These are phyloP conservation scores for Stereum hirsutum DNA, from an alignment of 1,284 basidiomycete genomes.

Conservation along the genomic window DNA sequence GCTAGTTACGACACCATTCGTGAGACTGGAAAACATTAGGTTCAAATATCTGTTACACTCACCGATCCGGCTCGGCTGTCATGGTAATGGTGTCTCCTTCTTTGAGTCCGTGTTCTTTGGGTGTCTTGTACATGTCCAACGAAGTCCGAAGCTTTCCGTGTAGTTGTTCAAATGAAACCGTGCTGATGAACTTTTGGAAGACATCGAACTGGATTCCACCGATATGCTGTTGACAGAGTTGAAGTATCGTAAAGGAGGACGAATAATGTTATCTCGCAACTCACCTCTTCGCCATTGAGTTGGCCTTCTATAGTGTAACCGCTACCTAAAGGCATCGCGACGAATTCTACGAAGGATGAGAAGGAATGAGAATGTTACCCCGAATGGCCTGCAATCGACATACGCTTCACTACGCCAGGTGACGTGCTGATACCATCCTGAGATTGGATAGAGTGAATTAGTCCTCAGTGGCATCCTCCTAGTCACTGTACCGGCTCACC, in stretches of 20 bases:
- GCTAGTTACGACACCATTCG: no score
- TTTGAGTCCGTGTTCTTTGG: neutral
- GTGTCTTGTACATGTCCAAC: neutral
- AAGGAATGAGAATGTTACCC: no score
- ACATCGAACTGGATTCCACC: neutral
- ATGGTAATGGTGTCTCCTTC: no score
- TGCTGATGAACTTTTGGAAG: neutral
- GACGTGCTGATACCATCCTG: neutral
- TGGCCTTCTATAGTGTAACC: neutral
- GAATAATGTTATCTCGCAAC: neutral
- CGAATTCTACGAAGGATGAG: neutral
- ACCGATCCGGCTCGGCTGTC: no score
- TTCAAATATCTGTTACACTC: no score
- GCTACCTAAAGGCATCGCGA: neutral
- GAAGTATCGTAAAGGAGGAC: neutral
- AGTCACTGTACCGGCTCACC: neutral
- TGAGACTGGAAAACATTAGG: no score
- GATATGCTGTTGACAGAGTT: neutral
- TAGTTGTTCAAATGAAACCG: neutral
- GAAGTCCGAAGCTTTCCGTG: no score
- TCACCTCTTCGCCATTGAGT: neutral
- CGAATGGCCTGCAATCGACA: no score
- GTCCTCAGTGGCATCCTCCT: no score
- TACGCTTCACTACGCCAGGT: neutral
- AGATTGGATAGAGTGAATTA: no score